Evolutionary conservation across 345 rosid genomes (phyloP).

Genomic region (Nephelium lappaceum): DNA sequence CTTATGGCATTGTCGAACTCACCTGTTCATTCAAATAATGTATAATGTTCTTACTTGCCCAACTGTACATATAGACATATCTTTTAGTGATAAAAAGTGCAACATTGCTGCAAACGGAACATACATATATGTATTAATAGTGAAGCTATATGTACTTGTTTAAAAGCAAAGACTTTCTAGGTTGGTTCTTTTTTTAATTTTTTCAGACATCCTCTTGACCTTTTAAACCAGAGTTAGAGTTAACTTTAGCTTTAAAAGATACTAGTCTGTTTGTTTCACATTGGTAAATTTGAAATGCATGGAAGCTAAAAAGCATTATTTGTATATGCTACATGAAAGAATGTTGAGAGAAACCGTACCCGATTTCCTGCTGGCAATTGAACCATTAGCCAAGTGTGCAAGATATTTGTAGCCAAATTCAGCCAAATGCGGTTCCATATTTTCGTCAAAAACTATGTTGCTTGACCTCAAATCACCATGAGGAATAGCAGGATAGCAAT

Average conservation of each 20-base stretch:
- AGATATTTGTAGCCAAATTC: constrained; percentile 70
- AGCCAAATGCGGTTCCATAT: constrained; percentile 73
- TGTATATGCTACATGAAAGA: not conserved
- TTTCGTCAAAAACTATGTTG: constrained; percentile 64
- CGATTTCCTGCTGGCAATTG: constrained; percentile 33
- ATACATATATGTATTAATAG: not conserved
- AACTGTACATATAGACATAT: no score
- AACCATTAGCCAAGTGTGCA: constrained; percentile 41
- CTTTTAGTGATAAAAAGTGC: not conserved
- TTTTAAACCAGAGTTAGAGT: not conserved
- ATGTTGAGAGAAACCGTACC: constrained; percentile 29
- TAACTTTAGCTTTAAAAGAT: constrained; percentile 5
- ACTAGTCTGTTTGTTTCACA: constrained; percentile 17
- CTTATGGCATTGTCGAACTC: constrained; percentile 37
- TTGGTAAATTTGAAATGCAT: not conserved
- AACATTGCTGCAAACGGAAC: constrained; percentile 10
- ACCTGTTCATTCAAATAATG: constrained; percentile 28
- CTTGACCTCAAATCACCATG: constrained; percentile 81
- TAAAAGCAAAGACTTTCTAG: constrained; percentile 13
- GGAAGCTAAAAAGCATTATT: not conserved
- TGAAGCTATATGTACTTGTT: constrained; percentile 11
- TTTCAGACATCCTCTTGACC: constrained; percentile 13
- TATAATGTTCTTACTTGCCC: no score
- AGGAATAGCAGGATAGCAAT: constrained; percentile 79
- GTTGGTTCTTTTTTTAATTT: constrained; percentile 1